These are phyloP conservation scores for Bruguiera hainesii DNA, from an alignment of 441 rosid genomes.

Conservation along the genomic window DNA sequence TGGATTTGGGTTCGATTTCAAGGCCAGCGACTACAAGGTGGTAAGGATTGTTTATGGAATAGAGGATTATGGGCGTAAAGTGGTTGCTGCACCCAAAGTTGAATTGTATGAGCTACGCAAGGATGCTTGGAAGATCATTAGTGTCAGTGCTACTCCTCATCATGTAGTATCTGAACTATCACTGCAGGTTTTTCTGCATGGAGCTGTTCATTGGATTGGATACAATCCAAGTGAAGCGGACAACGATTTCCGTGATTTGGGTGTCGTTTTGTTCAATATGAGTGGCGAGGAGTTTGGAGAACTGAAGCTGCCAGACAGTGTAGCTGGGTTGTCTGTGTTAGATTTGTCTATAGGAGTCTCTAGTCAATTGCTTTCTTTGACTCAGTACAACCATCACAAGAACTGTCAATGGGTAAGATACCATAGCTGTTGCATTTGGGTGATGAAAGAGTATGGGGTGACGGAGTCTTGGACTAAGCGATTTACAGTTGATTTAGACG, in stretches of 20 bases:
- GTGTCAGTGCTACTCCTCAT: neutral
- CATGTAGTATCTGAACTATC: slow-evolving; percentile 13
- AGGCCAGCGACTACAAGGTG: slow-evolving; percentile 17
- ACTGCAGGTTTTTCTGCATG: slow-evolving; percentile 15
- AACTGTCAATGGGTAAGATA: slow-evolving; percentile 1
- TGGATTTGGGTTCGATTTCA: slow-evolving; percentile 30
- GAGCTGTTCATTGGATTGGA: slow-evolving; percentile 28
- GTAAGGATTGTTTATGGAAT: slow-evolving; percentile 22
- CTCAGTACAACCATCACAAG: slow-evolving; percentile 7
- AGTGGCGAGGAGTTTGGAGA: slow-evolving; percentile 18
- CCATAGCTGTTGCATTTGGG: slow-evolving; percentile 24
- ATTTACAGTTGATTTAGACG: slow-evolving; percentile 12
- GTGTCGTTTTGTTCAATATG: slow-evolving; percentile 13
- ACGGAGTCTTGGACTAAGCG: slow-evolving; percentile 23
- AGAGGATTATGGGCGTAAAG: neutral
- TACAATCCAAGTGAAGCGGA: slow-evolving; percentile 5
- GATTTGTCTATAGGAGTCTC: slow-evolving; percentile 10
- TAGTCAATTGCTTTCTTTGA: slow-evolving; percentile 7
- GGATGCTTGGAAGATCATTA: slow-evolving; percentile 21
- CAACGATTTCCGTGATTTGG: neutral
- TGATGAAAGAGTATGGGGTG: slow-evolving; percentile 22
- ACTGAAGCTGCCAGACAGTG: slow-evolving; percentile 15
- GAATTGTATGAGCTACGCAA: slow-evolving; percentile 8
- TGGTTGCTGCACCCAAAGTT: slow-evolving; percentile 2
- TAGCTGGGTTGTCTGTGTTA: slow-evolving; percentile 9